Evolutionary conservation across 2,329 filamentous ascomycete species (phyloP).

Genomic region (Monilinia laxa): DNA sequence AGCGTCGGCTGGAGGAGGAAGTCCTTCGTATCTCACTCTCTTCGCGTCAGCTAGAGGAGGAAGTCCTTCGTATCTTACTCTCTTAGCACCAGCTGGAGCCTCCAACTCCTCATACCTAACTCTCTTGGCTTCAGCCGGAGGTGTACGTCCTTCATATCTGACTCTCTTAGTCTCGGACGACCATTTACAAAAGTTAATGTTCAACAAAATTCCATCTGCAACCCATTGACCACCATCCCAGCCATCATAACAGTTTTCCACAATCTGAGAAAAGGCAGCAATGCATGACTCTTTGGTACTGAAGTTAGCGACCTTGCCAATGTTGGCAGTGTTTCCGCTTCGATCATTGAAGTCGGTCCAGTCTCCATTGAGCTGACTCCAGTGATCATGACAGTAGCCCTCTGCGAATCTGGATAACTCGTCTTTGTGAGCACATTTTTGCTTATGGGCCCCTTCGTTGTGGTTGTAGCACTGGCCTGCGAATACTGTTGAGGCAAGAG

Average conservation of each 20-base stretch:
- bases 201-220: background rate
- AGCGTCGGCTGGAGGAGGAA: background rate
- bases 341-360: background rate
- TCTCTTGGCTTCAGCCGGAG: background rate
- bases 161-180: background rate
- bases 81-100: background rate
- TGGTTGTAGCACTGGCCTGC: slow-evolving; percentile 9
- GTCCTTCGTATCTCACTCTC: background rate
- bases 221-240: background rate
- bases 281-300: background rate
- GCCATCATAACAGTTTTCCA: background rate
- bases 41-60: background rate
- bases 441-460: background rate
- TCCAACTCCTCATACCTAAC: background rate
- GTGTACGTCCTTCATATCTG: background rate
- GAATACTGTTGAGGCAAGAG: background rate
- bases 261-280: background rate
- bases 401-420: background rate
- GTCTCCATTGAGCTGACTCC: background rate
- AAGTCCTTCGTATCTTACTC: background rate
- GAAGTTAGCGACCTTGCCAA: background rate
- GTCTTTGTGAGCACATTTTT: background rate
- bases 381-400: background rate
- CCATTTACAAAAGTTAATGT: slow-evolving; percentile 2
- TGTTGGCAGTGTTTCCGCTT: background rate